Base-by-base conservation (phyloP, 2,329 filamentous ascomycete species). In the Ophioceras dolichostomum region DNA sequence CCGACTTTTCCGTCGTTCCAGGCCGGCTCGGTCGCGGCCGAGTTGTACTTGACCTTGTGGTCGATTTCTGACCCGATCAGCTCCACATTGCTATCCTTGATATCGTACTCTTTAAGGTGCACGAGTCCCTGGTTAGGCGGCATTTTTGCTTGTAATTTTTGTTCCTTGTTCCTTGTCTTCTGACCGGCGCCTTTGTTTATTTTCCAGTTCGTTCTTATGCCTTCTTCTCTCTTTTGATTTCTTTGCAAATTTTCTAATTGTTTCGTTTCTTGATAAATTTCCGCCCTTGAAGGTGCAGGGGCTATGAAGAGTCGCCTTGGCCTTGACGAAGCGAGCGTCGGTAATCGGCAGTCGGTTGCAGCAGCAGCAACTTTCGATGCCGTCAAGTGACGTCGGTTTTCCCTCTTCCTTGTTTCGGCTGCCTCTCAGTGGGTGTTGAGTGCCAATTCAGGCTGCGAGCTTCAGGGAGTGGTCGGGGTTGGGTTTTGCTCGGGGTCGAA, bases 21-120 rank as follows among this genome's bases (percentile, higher is more conserved):
- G 8, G 78, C 77, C 0, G 78, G 78, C 45, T 82, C 78, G 5
- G 70, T 70, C 8, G 64, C 55, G 3, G 78, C 77, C 10, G 76
- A 81, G 41, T 72, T 71, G 62, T 79, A 71, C 51, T 82, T 82
- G 49, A 83, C 70, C 42, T 67, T 66, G 58, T 81, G 77, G 57
- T 82, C 78, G 43, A 82, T 67, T 43, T 73, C 65, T 38, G 66
- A 68, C 40, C 73, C 72, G 40, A 82, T 73, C 39, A 80, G 64
- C 55, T 77, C 74, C 39, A 81, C 72, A 49, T 82, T 82, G 59
- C 70, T 77, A 52, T 80, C 74, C 47, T 76, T 70, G 59, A 80
- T 70, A 52, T 82, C 72, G 50, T 80, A 79, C 50, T 79, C 67
- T 48, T 74, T 72, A 19, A 57, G 62, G 48, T 80, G 76, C 8